phyloP scores from a whole-genome alignment of 23 red algal species.

The Gracilaria gracilis region DNA sequence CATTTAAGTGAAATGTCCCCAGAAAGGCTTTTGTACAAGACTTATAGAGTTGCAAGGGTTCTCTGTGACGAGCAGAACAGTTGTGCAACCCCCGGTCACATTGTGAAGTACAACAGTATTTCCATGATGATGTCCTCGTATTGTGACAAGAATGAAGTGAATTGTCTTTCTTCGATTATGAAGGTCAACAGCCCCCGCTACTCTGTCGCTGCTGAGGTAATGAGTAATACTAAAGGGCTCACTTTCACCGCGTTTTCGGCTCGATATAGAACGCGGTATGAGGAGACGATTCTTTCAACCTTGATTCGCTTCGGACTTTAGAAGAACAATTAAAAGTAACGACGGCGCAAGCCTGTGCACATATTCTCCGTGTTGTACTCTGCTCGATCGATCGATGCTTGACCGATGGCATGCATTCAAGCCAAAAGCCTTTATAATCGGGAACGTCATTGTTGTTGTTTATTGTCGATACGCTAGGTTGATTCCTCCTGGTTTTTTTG shows the following conservation, averaged over 20 bases:
- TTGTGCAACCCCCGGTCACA: conserved; percentile 28
- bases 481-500: no score
- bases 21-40: not conserved
- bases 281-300: not conserved
- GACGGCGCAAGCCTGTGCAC: not conserved
- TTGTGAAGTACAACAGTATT: conserved; percentile 13
- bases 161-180: not conserved
- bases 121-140: conserved; percentile 40
- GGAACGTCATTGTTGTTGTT: no score
- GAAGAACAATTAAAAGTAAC: not conserved
- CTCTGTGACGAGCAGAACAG: conserved; percentile 12
- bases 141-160: conserved; percentile 1
- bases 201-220: not conserved
- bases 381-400: no score
- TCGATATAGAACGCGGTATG: not conserved
- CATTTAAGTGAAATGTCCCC: not conserved
- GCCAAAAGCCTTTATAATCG: no score
- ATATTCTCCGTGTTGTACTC: not conserved
- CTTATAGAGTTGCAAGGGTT: not conserved
- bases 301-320: conserved; percentile 6
- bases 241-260: conserved; percentile 29
- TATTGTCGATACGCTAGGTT: no score
- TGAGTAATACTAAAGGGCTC: not conserved
- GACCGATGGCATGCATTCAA: no score
- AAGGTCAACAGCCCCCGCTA: conserved; percentile 30